Evolutionary conservation across 2,329 filamentous ascomycete species (phyloP).

Genomic region (Neophaeococcomyces mojaviensis): DNA sequence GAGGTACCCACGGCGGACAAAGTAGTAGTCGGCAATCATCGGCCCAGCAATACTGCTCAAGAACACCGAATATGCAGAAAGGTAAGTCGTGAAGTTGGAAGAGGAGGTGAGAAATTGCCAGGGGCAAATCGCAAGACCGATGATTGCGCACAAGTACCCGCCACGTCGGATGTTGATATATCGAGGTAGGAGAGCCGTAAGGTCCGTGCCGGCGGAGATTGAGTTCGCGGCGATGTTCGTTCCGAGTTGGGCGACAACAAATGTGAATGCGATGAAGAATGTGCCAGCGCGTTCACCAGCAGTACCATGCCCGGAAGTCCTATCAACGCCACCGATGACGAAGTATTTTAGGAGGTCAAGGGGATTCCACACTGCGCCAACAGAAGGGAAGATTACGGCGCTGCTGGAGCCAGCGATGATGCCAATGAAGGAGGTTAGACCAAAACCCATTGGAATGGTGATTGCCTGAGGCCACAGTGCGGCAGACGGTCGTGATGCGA

Average conservation of each 20-base stretch:
- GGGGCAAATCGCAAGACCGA: constrained; percentile 41
- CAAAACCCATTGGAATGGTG: constrained; percentile 18
- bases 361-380: constrained; percentile 37
- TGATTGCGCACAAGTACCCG: constrained; percentile 37
- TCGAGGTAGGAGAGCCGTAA: constrained; percentile 45
- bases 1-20: constrained; percentile 74
- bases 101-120: constrained; percentile 46
- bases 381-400: constrained; percentile 26
- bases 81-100: constrained; percentile 60
- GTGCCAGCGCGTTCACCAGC: constrained; percentile 34
- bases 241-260: constrained; percentile 41
- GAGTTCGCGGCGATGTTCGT: constrained; percentile 43
- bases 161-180: constrained; percentile 53
- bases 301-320: constrained; percentile 29
- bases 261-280: constrained; percentile 41
- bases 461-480: constrained; percentile 19
- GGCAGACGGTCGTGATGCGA: constrained; percentile 38
- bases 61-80: constrained; percentile 88
- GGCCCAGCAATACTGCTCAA: constrained; percentile 91
- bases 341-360: constrained; percentile 33
- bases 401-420: constrained; percentile 31
- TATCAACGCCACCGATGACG: constrained; percentile 37
- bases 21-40: constrained; percentile 80
- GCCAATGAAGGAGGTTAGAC: constrained; percentile 28
- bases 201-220: constrained; percentile 48